phyloP scores from a whole-genome alignment of 2,329 filamentous ascomycete species.

The Endothia cerciana region DNA sequence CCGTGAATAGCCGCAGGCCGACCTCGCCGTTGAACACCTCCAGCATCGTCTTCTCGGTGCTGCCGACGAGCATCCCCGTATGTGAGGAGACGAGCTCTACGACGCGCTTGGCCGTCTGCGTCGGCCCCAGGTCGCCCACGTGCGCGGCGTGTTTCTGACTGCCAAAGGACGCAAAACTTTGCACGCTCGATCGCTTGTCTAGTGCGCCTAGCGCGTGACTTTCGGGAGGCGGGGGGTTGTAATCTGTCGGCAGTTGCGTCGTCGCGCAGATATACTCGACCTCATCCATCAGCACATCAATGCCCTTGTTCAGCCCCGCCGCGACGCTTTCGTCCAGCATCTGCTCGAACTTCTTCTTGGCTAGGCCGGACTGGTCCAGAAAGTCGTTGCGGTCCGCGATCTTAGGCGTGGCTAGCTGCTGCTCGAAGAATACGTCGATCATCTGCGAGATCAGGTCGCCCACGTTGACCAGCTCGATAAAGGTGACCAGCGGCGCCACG shows the following conservation, averaged over 20 bases:
- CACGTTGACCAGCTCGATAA: slow-evolving; percentile 96
- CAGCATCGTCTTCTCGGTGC: slow-evolving; percentile 96
- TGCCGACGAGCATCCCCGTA: slow-evolving; percentile 89
- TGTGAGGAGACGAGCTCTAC: slow-evolving; percentile 86
- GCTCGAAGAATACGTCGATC: slow-evolving; percentile 98
- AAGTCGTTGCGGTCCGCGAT: slow-evolving; percentile 94
- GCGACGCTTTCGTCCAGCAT: slow-evolving; percentile 98
- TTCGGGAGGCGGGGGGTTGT: slow-evolving; percentile 68
- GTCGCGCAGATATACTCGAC: slow-evolving; percentile 94
- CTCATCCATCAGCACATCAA: slow-evolving; percentile 97
- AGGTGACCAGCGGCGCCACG: slow-evolving; percentile 90
- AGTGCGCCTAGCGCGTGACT: slow-evolving; percentile 39
- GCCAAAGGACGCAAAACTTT: slow-evolving; percentile 27
- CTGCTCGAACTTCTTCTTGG: slow-evolving; percentile 98
- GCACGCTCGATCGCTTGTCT: slow-evolving; percentile 27
- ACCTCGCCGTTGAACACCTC: slow-evolving; percentile 99
- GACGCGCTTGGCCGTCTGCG: slow-evolving; percentile 75
- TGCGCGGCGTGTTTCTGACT: slow-evolving; percentile 42
- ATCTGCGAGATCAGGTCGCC: slow-evolving; percentile 98
- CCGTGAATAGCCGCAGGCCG: slow-evolving; percentile 86
- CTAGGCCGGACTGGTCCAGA: slow-evolving; percentile 84
- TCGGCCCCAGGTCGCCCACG: slow-evolving; percentile 69
- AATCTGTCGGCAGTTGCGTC: slow-evolving; percentile 83
- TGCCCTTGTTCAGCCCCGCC: slow-evolving; percentile 93
- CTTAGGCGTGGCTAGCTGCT: slow-evolving; percentile 82